Evolutionary conservation across 768 basidiomycete genomes (phyloP).

Genomic region (Leucocoprinus sp.): DNA sequence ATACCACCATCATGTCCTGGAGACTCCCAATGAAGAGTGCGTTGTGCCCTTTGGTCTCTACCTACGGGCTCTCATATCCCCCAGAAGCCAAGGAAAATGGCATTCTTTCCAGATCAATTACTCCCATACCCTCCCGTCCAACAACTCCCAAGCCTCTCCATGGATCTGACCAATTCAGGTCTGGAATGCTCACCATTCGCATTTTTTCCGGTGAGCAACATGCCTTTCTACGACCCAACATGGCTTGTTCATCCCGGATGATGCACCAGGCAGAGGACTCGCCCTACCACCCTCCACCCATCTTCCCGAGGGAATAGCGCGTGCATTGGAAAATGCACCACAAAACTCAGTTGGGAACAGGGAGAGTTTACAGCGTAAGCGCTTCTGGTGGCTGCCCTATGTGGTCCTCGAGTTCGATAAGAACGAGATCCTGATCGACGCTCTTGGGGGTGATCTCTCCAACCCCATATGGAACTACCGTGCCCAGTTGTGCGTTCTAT

Average conservation of each 20-base stretch:
- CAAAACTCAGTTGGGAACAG: constrained; percentile 64
- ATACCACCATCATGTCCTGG: constrained; percentile 42
- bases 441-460: constrained; percentile 86
- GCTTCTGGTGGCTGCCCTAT: constrained; percentile 94
- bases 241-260: background rate
- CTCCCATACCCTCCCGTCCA: constrained; percentile 77
- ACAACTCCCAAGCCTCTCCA: constrained; percentile 59
- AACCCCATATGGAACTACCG: constrained; percentile 94
- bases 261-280: constrained; percentile 67
- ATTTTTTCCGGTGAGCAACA: constrained; percentile 76
- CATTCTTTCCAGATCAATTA: constrained; percentile 66
- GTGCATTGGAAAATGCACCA: constrained; percentile 60
- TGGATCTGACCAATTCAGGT: constrained; percentile 61
- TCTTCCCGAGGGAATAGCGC: constrained; percentile 80
- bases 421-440: constrained; percentile 95
- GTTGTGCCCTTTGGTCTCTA: constrained; percentile 13
- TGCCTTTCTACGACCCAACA: constrained; percentile 4
- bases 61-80: constrained; percentile 5
- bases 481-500: constrained; percentile 76
- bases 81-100: constrained; percentile 68
- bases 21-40: constrained; percentile 39
- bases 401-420: constrained; percentile 97
- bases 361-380: constrained; percentile 88
- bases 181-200: constrained; percentile 90
- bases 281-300: constrained; percentile 68